phyloP scores from a whole-genome alignment of 2,329 filamentous ascomycete species.

The Coniochaeta ligniaria region DNA sequence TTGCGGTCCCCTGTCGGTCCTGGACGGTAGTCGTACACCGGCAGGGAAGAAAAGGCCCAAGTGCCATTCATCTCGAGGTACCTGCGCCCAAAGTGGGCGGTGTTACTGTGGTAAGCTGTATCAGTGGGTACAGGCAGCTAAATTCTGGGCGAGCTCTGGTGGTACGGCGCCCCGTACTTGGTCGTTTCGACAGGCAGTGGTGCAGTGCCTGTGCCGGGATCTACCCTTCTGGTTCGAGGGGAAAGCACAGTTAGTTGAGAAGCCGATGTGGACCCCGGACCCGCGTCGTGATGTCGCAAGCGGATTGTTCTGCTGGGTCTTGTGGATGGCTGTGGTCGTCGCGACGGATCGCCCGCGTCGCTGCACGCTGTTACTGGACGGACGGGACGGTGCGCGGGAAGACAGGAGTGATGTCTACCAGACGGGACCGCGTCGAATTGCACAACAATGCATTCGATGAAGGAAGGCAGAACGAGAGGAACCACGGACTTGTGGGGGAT shows the following conservation, averaged over 20 bases:
- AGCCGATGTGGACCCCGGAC: not conserved
- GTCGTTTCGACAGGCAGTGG: not conserved
- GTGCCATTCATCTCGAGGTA: conserved; percentile 16
- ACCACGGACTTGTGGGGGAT: conserved; percentile 1
- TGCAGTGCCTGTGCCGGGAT: not conserved
- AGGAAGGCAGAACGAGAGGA: not conserved
- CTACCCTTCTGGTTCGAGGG: not conserved
- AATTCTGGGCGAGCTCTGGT: not conserved
- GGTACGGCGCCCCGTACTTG: not conserved
- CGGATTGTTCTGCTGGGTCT: not conserved
- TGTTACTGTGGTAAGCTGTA: conserved; percentile 2
- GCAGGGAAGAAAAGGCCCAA: conserved; percentile 17
- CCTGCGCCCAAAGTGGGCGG: conserved; percentile 2
- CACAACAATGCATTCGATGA: conserved; percentile 8
- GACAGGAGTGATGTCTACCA: not conserved
- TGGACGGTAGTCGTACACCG: conserved; percentile 12
- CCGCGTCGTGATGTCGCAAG: not conserved
- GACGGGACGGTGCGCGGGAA: not conserved
- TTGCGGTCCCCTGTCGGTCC: not conserved
- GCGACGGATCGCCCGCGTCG: not conserved
- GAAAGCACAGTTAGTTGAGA: not conserved
- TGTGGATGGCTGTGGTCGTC: not conserved
- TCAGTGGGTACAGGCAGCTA: conserved; percentile 1
- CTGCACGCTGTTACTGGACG: not conserved
- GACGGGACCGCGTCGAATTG: conserved; percentile 8